Conservation (phyloP, 495 filamentous ascomycete species). For the Podospora sp. region DNA sequence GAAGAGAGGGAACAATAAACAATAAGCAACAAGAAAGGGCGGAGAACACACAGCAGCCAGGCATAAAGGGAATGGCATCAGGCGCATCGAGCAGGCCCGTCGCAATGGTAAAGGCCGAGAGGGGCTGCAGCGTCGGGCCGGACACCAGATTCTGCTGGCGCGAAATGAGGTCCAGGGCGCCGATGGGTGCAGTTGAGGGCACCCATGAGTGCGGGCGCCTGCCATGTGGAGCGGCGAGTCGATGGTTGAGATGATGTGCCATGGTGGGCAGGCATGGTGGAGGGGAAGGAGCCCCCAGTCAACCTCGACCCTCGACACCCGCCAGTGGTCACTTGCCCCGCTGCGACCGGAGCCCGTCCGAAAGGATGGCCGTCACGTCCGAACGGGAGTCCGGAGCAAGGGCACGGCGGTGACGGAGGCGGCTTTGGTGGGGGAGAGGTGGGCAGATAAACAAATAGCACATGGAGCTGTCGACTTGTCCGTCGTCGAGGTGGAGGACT, state of each 20-base stretch:
- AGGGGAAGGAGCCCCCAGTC: conserved; percentile 6
- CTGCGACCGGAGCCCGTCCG: not conserved
- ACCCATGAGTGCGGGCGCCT: conserved; percentile 25
- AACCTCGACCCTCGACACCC: not conserved
- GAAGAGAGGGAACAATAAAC: conserved; percentile 9
- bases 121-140: conserved; percentile 29
- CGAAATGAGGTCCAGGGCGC: conserved; percentile 34
- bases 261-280: conserved; percentile 39
- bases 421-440: not conserved
- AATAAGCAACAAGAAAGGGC: conserved; percentile 6
- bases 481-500: not conserved
- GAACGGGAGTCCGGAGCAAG: not conserved
- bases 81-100: conserved; percentile 25
- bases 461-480: not conserved
- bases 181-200: conserved; percentile 23
- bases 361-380: not conserved
- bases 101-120: conserved; percentile 28
- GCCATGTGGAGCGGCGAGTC: conserved; percentile 27
- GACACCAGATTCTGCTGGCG: conserved; percentile 29
- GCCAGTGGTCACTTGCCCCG: conserved; percentile 4
- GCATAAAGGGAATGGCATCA: conserved; percentile 30
- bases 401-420: not conserved
- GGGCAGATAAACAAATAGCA: not conserved
- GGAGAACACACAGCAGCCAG: conserved; percentile 37
- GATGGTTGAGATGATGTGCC: conserved; percentile 31